A percentile compares a stretch with the other conserved stretches of the same genome.
phyloP scores from a whole-genome alignment of 306 rosid species.

The Gillenia trifoliata region DNA sequence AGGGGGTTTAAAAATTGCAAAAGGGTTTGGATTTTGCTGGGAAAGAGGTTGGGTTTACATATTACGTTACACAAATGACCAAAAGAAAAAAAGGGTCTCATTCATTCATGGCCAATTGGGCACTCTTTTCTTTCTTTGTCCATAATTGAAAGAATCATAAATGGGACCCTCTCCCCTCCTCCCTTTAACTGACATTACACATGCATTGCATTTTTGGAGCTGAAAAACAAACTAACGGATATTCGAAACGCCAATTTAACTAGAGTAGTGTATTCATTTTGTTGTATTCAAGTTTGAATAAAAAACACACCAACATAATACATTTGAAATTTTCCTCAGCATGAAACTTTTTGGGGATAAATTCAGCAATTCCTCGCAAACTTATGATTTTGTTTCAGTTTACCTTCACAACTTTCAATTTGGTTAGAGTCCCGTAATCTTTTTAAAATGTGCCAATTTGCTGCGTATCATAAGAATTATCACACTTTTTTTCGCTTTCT shows the following conservation, averaged over 20 bases:
- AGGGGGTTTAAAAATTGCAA: conserved; percentile 8
- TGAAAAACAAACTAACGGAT: background rate
- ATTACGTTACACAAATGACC: conserved; percentile 21
- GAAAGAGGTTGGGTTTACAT: conserved; percentile 20
- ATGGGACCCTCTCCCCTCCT: conserved; percentile 10
- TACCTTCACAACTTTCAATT: background rate
- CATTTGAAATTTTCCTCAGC: background rate
- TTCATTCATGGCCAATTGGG: background rate
- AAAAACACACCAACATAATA: background rate
- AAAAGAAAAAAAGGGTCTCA: background rate
- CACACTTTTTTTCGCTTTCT: too few relatives aligned
- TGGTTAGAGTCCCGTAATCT: background rate
- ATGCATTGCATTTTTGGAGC: conserved; percentile 2
- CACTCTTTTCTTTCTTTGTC: background rate
- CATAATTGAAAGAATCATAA: conserved; percentile 19
- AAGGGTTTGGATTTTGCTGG: conserved; percentile 33
- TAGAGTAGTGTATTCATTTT: background rate
- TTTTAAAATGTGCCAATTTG: too few relatives aligned
- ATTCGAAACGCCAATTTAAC: background rate
- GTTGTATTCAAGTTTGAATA: background rate
- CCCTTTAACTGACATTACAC: conserved; percentile 24
- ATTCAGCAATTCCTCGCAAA: background rate
- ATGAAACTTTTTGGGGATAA: too few relatives aligned
- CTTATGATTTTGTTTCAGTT: background rate
- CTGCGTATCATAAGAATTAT: background rate